A percentile compares a stretch with the other conserved stretches of the same genome.
Conservation (phyloP, 495 filamentous ascomycete genomes). For the Podospora conica region DNA sequence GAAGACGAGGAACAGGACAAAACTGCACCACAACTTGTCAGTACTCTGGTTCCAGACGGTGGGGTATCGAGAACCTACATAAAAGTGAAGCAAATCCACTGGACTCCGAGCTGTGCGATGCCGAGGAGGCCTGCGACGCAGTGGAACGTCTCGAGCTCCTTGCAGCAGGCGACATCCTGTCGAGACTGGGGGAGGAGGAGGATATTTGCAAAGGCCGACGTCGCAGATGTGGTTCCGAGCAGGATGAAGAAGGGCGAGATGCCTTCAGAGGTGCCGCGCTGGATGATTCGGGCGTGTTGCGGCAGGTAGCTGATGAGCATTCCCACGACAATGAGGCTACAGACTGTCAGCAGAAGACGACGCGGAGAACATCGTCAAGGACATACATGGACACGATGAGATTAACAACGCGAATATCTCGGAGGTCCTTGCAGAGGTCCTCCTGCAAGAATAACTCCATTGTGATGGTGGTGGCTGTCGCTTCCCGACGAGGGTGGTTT, state of each 20-base stretch:
- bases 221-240: conserved; percentile 81
- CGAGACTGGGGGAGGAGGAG: conserved; percentile 71
- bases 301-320: conserved; percentile 92
- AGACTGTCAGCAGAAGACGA: conserved; percentile 8
- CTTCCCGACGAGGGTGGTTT: not conserved
- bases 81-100: conserved; percentile 84
- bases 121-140: conserved; percentile 82
- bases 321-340: conserved; percentile 77
- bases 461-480: not conserved
- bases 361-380: not conserved
- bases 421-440: conserved; percentile 46
- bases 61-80: conserved; percentile 55
- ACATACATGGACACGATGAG: conserved; percentile 57
- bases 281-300: conserved; percentile 87
- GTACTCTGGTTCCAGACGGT: not conserved
- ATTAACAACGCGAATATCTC: conserved; percentile 50
- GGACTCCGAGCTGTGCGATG: conserved; percentile 79
- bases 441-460: conserved; percentile 33
- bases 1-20: conserved; percentile 81
- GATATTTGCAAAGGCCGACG: conserved; percentile 85
- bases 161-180: conserved; percentile 78
- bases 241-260: conserved; percentile 93
- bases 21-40: conserved; percentile 39
- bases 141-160: conserved; percentile 67
- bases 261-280: conserved; percentile 82